These are phyloP conservation scores for Penicillium palitans DNA, from an alignment of 2,329 filamentous ascomycete species.

Conservation along the genomic window DNA sequence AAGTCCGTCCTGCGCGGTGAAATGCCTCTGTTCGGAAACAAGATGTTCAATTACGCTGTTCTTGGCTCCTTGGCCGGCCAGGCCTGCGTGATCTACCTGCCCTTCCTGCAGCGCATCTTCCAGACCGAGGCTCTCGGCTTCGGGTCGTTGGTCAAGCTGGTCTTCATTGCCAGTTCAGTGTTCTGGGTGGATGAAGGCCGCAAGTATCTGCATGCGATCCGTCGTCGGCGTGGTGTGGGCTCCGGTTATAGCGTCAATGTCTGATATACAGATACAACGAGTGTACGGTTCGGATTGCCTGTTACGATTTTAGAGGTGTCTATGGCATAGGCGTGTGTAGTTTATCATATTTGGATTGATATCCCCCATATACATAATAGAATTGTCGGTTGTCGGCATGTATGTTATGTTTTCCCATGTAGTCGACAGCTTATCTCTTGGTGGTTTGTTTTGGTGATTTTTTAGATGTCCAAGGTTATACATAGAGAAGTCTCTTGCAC, in stretches of 20 bases:
- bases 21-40: conserved; percentile 78
- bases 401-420: not conserved
- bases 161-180: conserved; percentile 79
- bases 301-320: conserved; percentile 10
- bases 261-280: conserved; percentile 22
- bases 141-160: conserved; percentile 70
- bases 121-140: conserved; percentile 84
- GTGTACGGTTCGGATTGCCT: conserved; percentile 2
- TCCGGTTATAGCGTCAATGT: conserved; percentile 46
- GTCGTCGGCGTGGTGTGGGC: conserved; percentile 36
- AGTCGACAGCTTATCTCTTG: not conserved
- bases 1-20: conserved; percentile 89
- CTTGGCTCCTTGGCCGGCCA: conserved; percentile 81
- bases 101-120: conserved; percentile 89
- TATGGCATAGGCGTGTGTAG: conserved; percentile 8
- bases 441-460: not conserved
- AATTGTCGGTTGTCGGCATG: not conserved
- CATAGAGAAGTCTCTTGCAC: too few species aligned
- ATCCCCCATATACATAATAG: conserved; percentile 15
- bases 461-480: not conserved
- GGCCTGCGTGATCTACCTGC: conserved; percentile 88
- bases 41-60: conserved; percentile 96
- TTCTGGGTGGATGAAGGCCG: conserved; percentile 93
- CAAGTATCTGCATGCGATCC: conserved; percentile 61
- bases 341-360: conserved; percentile 11